Evolutionary conservation across 2,329 filamentous ascomycete genomes (phyloP).

Genomic region (Samsoniella hepiali): DNA sequence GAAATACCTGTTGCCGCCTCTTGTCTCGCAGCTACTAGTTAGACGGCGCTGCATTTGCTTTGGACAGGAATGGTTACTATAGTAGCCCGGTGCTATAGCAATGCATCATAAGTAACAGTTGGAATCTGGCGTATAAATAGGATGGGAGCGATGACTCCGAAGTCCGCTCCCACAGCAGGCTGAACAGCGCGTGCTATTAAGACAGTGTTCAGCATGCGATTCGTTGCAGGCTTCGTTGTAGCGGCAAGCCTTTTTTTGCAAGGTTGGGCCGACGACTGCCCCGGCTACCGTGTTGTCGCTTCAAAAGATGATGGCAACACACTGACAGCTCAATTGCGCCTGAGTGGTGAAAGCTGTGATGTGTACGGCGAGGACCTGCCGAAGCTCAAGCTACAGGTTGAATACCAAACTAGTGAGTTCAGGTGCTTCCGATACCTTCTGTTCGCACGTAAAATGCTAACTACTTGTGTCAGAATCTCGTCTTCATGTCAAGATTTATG

Average conservation of each 20-base stretch:
- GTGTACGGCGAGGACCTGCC: conserved; percentile 9
- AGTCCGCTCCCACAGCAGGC: neutral
- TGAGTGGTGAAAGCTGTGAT: neutral
- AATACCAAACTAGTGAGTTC: conserved; percentile 7
- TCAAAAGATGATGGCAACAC: neutral
- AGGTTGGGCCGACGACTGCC: neutral
- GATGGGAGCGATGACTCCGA: neutral
- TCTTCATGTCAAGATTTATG: conserved; percentile 73
- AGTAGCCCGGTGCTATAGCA: neutral
- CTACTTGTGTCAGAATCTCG: conserved; percentile 48
- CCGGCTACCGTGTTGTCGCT: neutral
- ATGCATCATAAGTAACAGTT: neutral
- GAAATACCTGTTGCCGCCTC: too few species aligned
- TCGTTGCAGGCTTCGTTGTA: neutral
- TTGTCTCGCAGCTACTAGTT: neutral
- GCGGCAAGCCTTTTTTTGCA: neutral
- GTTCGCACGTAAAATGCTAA: too few species aligned
- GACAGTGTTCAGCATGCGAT: neutral
- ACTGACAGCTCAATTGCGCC: neutral
- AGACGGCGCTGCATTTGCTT: neutral
- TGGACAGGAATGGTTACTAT: neutral
- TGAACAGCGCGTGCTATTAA: too few species aligned
- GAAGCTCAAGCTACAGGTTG: conserved; percentile 7
- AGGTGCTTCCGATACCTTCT: too few species aligned
- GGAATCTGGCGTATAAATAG: neutral